A percentile compares a stretch with the other conserved stretches of the same genome.
phyloP scores from a whole-genome alignment of 163 green algal genomes.

The Coccomyxa subellipsoidea region DNA sequence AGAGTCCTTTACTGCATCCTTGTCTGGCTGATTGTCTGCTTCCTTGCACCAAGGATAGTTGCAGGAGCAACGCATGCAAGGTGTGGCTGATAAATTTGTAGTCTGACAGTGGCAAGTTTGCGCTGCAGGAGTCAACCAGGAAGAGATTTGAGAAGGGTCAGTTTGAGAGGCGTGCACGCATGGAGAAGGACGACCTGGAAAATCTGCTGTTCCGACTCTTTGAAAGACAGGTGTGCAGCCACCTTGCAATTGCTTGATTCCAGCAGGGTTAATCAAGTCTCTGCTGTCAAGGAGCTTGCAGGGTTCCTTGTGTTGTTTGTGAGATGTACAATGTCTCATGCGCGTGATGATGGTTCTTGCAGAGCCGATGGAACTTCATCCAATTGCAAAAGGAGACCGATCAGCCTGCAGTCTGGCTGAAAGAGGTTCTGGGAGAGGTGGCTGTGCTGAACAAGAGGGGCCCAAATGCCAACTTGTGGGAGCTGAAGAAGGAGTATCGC shows the following conservation, averaged over 20 bases:
- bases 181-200: constrained; percentile 29
- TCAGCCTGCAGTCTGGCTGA: constrained; percentile 27
- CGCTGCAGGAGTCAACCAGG: background rate
- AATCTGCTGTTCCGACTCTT: constrained; percentile 31
- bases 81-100: background rate
- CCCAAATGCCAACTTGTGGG: background rate
- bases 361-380: constrained; percentile 17
- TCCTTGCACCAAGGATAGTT: background rate
- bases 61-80: background rate
- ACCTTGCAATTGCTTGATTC: background rate
- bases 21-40: background rate
- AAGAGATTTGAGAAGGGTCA: background rate
- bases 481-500: constrained; percentile 30
- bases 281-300: background rate
- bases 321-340: too few relatives aligned
- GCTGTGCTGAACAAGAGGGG: constrained; percentile 20
- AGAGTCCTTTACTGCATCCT: background rate
- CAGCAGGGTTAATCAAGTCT: background rate
- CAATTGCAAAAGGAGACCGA: constrained; percentile 25
- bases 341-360: too few relatives aligned
- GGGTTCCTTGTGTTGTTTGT: background rate
- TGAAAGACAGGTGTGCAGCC: constrained; percentile 15
- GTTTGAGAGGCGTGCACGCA: constrained; percentile 22
- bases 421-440: constrained; percentile 25
- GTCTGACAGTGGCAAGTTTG: background rate